phyloP scores from a whole-genome alignment of 2,329 filamentous ascomycete species.

The Penicillium fuscoglaucum region DNA sequence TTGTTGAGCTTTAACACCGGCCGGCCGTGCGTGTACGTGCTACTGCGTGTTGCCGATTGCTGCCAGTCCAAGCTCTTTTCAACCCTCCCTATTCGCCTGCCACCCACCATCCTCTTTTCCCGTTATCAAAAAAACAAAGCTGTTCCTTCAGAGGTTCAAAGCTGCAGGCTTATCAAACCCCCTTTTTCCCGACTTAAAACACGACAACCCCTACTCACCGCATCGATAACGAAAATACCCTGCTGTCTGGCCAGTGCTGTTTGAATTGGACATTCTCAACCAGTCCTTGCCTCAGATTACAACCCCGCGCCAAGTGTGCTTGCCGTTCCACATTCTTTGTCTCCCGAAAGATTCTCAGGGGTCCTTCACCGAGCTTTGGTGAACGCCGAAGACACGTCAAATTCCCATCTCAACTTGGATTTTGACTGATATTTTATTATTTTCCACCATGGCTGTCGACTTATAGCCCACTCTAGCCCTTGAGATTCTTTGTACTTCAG shows the following conservation, averaged over 20 bases:
- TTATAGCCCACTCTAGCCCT: slow-evolving; percentile 28
- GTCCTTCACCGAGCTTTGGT: slow-evolving; percentile 19
- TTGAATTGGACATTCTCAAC: slow-evolving; percentile 12
- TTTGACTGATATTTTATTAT: slow-evolving; percentile 19
- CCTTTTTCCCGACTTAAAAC: slow-evolving; percentile 10
- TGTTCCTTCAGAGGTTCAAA: slow-evolving; percentile 1
- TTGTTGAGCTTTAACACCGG: slow-evolving; percentile 23
- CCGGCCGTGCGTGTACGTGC: slow-evolving; percentile 6
- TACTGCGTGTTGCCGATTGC: slow-evolving; percentile 19
- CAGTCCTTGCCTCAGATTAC: slow-evolving; percentile 14
- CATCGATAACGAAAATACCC: slow-evolving; percentile 23
- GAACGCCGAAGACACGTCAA: slow-evolving; percentile 14
- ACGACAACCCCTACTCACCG: slow-evolving; percentile 20
- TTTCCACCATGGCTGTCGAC: slow-evolving; percentile 35
- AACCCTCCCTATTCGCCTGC: slow-evolving; percentile 17
- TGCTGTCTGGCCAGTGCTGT: slow-evolving; percentile 4
- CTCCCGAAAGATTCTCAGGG: slow-evolving; percentile 7
- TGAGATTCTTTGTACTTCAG: slow-evolving; percentile 28
- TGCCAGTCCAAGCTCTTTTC: slow-evolving; percentile 5
- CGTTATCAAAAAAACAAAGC: background rate
- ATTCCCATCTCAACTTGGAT: slow-evolving; percentile 18
- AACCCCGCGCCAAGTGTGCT: slow-evolving; percentile 14
- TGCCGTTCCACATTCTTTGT: slow-evolving; percentile 16
- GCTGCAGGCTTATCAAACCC: slow-evolving; percentile 24
- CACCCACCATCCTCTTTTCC: slow-evolving; percentile 4